phyloP scores from a whole-genome alignment of 2,329 filamentous ascomycete species.

The Aspergillus sp. region DNA sequence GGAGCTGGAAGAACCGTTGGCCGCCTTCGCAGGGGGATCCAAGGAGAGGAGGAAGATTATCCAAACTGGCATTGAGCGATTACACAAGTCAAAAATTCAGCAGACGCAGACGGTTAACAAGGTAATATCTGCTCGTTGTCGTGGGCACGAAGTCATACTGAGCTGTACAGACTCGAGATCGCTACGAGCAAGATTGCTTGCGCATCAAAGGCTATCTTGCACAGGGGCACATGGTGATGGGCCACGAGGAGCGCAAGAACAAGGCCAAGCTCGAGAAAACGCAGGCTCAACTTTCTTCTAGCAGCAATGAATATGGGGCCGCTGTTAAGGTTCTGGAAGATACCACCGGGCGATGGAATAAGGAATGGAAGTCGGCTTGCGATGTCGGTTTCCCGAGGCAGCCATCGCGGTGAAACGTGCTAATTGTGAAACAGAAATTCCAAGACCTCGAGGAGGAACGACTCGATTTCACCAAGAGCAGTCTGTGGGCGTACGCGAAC shows the following conservation, averaged over 20 bases:
- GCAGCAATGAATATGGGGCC: conserved; percentile 86
- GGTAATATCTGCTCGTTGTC: conserved; percentile 35
- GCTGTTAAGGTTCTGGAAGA: conserved; percentile 91
- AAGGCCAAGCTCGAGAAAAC: conserved; percentile 99
- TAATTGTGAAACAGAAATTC: conserved; percentile 60
- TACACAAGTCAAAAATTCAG: conserved; percentile 85
- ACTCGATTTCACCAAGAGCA: conserved; percentile 94
- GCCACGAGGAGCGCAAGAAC: conserved; percentile 96
- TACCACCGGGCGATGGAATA: conserved; percentile 90
- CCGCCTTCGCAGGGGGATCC: conserved; percentile 85
- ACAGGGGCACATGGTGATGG: conserved; percentile 99
- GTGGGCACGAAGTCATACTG: conserved; percentile 5
- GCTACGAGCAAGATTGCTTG: conserved; percentile 93
- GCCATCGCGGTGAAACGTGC: too few relatives aligned
- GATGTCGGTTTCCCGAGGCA: conserved; percentile 55
- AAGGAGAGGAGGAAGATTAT: conserved; percentile 96
- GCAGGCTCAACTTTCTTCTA: conserved; percentile 83
- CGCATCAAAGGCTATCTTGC: conserved; percentile 98
- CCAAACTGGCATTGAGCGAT: conserved; percentile 84
- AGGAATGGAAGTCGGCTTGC: conserved; percentile 95
- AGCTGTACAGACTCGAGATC: conserved; percentile 62
- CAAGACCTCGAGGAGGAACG: conserved; percentile 97
- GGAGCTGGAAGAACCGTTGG: conserved; percentile 86
- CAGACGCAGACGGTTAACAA: conserved; percentile 91
- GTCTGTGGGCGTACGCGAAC: conserved; percentile 95